A percentile compares a stretch with the other conserved stretches of the same genome.
phyloP scores from a whole-genome alignment of 345 rosid species.

The Litchi chinensis region DNA sequence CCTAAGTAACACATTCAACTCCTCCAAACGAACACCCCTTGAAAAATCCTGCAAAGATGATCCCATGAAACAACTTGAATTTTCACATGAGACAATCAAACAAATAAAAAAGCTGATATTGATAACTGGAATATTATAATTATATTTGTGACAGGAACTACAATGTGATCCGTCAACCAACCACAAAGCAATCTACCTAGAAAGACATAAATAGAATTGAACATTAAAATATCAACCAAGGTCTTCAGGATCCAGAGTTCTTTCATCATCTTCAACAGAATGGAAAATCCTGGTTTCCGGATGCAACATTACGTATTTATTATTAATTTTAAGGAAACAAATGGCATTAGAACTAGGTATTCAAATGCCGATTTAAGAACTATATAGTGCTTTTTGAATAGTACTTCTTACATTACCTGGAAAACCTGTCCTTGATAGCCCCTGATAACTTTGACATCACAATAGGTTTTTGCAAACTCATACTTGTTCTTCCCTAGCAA shows the following conservation, averaged over 20 bases:
- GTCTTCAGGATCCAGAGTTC: background rate
- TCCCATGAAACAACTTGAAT: conserved; percentile 19
- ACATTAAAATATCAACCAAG: background rate
- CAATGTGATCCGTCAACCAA: conserved; percentile 21
- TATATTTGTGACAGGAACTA: background rate
- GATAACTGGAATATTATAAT: background rate
- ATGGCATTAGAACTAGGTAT: background rate
- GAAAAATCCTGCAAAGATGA: conserved; percentile 74
- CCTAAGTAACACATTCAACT: conserved; percentile 75
- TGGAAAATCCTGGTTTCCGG: background rate
- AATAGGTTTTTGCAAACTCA: conserved; percentile 89
- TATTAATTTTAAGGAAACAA: background rate
- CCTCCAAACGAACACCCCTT: conserved; percentile 89
- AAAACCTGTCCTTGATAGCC: conserved; percentile 58
- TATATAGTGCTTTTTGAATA: conserved; percentile 15
- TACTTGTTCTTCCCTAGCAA: conserved; percentile 85
- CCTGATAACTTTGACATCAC: conserved; percentile 57
- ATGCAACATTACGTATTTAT: background rate
- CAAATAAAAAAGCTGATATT: background rate
- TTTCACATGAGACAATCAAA: conserved; percentile 17
- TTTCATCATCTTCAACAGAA: background rate
- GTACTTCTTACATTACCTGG: conserved; percentile 58
- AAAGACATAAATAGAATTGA: conserved; percentile 4
- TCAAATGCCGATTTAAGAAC: background rate
- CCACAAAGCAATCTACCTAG: conserved; percentile 15